Conservation (phyloP, 805 yeast species). For the Clavispora asparagi region DNA sequence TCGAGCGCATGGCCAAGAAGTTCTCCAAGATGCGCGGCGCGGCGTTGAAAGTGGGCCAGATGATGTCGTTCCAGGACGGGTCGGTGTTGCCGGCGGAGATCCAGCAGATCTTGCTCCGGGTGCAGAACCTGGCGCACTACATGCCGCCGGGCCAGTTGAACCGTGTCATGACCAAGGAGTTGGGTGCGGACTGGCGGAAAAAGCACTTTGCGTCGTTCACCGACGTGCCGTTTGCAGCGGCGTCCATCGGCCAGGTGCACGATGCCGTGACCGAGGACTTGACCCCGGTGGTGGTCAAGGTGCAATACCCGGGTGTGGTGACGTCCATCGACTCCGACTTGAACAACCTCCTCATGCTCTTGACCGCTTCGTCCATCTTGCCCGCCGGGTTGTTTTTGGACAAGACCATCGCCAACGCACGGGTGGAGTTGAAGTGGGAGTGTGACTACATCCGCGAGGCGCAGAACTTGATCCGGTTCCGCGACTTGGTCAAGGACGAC, state of each 20-base stretch:
- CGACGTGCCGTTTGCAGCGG: slow-evolving; percentile 92
- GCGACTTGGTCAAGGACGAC: slow-evolving; percentile 48
- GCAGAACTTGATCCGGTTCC: slow-evolving; percentile 61
- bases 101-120: slow-evolving; percentile 72
- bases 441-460: slow-evolving; percentile 95
- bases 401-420: slow-evolving; percentile 86
- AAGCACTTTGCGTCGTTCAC: slow-evolving; percentile 67
- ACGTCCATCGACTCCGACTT: slow-evolving; percentile 91
- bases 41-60: slow-evolving; percentile 94
- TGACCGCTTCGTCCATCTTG: slow-evolving; percentile 79
- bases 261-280: slow-evolving; percentile 64
- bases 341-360: slow-evolving; percentile 72
- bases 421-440: slow-evolving; percentile 94
- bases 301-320: slow-evolving; percentile 96
- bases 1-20: slow-evolving; percentile 82
- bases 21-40: slow-evolving; percentile 98
- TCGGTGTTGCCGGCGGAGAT: slow-evolving; percentile 80
- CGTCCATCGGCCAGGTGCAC: slow-evolving; percentile 97
- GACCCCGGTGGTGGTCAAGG: slow-evolving; percentile 83
- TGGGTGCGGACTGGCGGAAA: slow-evolving; percentile 76
- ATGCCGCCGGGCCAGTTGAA: slow-evolving; percentile 93
- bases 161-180: slow-evolving; percentile 61
- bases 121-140: slow-evolving; percentile 92
- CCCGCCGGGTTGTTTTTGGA: slow-evolving; percentile 93
- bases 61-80: slow-evolving; percentile 91